Conservation (phyloP, 2,329 filamentous ascomycete species). For the Alternaria arbusti region DNA sequence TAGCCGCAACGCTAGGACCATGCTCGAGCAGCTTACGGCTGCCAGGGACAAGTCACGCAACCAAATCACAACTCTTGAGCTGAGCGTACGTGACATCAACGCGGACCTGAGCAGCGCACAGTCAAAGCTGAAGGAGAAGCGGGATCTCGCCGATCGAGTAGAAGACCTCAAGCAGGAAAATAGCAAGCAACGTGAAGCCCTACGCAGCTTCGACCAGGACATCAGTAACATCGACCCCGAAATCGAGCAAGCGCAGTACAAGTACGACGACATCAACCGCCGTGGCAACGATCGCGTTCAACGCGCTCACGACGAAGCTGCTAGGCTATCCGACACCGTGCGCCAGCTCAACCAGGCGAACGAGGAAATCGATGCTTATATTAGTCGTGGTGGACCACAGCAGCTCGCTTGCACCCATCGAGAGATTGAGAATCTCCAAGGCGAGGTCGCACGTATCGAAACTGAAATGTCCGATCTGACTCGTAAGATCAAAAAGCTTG, state of each 20-base stretch:
- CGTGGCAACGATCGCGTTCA: conserved; percentile 76
- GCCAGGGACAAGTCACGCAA: conserved; percentile 76
- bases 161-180: conserved; percentile 74
- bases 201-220: conserved; percentile 73
- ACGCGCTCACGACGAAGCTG: conserved; percentile 72
- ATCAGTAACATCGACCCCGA: conserved; percentile 77
- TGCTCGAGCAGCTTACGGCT: conserved; percentile 68
- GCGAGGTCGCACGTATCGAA: conserved; percentile 69
- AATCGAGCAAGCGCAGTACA: conserved; percentile 75
- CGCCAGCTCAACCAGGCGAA: conserved; percentile 79
- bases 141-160: conserved; percentile 72
- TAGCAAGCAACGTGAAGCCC: conserved; percentile 70
- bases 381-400: conserved; percentile 74
- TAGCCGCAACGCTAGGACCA: conserved; percentile 67
- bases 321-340: conserved; percentile 74
- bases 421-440: conserved; percentile 72
- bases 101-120: conserved; percentile 74
- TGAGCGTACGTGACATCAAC: conserved; percentile 76
- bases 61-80: conserved; percentile 72
- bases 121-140: conserved; percentile 82
- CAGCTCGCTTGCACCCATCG: conserved; percentile 73
- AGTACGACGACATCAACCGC: conserved; percentile 76
- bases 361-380: conserved; percentile 79
- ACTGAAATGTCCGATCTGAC: conserved; percentile 71
- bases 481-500: conserved; percentile 76